Base-by-base conservation (phyloP, 345 rosid species). In the Gynandropsis gynandra region DNA sequence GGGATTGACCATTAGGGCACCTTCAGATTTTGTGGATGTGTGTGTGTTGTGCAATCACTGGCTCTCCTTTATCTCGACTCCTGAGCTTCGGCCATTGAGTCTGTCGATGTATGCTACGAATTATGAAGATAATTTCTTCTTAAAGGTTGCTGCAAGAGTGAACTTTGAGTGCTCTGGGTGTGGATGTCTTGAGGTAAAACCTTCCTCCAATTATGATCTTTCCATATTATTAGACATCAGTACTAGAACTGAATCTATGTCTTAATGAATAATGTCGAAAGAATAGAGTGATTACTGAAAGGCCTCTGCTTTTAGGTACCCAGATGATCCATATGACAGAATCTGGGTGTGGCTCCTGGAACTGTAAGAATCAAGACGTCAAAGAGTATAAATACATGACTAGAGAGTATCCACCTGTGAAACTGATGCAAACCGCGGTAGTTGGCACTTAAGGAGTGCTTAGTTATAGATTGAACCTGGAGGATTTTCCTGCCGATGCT, bases 351-450 rank as follows among this genome's bases (percentile, higher is more conserved):
- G n/a, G n/a, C n/a, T n/a, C n/a, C n/a, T n/a, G n/a, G n/a, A n/a
- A n/a, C n/a, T n/a, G n/a, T n/a, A n/a, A n/a, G n/a, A n/a, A n/a
- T 88, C 76, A 81, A 51, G 18, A 92, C 97, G 46, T 51, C 87
- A 0, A 80, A 77, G 70, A 58, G 56, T 57, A 50, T 92, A 40
- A 67, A 80, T 18, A 49, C 67, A 57, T 58, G 45, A 88, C 98
- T 8, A 76, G 87, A 70, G 98, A 92, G 65, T 81, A 82, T 65
- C 98, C 98, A n/a, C 98, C 98, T 36, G 76, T 81, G 40, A 85
- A 85, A 63, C 94, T 88, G 32, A 88, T 92, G 97, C 98, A 92
- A 64, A 85, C 95, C 38, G 97, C 95, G 21, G 98, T 92, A 27
- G 87, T 85, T 52, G 98, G 98, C 50, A 81, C 90, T 0, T 61